Evolutionary conservation across 2,329 filamentous ascomycete species (phyloP).

Genomic region (Aspergillus ustus): DNA sequence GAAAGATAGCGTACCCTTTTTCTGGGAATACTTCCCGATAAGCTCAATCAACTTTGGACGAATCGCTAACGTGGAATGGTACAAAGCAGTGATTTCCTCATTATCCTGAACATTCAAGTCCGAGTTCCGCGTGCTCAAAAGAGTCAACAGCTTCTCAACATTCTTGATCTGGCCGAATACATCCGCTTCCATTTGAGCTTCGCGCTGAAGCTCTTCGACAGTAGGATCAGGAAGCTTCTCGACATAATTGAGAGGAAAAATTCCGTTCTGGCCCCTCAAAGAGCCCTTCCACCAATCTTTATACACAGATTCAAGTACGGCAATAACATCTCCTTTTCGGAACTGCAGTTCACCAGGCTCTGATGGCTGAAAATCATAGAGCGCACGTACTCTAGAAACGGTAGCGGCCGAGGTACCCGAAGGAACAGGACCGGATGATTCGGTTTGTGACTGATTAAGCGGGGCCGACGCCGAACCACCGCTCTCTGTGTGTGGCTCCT

Average conservation of each 20-base stretch:
- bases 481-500: slow-evolving; percentile 44
- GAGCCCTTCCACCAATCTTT: slow-evolving; percentile 99
- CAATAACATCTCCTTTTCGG: slow-evolving; percentile 95
- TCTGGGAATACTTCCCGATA: slow-evolving; percentile 98
- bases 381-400: slow-evolving; percentile 87
- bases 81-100: slow-evolving; percentile 89
- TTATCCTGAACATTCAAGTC: slow-evolving; percentile 86
- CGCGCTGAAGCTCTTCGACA: slow-evolving; percentile 87
- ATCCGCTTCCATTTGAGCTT: slow-evolving; percentile 91
- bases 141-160: slow-evolving; percentile 79
- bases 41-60: slow-evolving; percentile 95
- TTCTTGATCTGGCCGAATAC: slow-evolving; percentile 79
- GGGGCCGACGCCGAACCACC: slow-evolving; percentile 43
- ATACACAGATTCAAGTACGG: slow-evolving; percentile 95
- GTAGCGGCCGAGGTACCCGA: slow-evolving; percentile 94
- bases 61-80: slow-evolving; percentile 92
- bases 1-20: slow-evolving; percentile 73
- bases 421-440: slow-evolving; percentile 63
- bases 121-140: slow-evolving; percentile 85
- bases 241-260: slow-evolving; percentile 98
- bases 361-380: slow-evolving; percentile 93
- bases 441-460: slow-evolving; percentile 41
- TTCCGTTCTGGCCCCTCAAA: slow-evolving; percentile 90
- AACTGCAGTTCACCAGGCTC: slow-evolving; percentile 95
- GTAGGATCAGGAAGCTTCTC: slow-evolving; percentile 97